phyloP scores from a whole-genome alignment of 805 yeast genomes.

The Kuraishia hungarica region DNA sequence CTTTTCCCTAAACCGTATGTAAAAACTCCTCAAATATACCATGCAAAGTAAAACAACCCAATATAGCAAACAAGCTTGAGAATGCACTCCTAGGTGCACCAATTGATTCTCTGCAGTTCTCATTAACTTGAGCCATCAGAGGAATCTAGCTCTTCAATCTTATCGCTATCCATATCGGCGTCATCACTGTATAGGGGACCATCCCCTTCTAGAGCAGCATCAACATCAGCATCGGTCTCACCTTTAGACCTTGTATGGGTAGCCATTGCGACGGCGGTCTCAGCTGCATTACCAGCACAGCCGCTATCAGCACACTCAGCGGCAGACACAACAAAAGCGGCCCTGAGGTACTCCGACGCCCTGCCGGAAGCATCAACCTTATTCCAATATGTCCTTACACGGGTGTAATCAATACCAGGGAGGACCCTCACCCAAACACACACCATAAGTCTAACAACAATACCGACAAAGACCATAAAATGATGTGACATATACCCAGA shows the following conservation, averaged over 20 bases:
- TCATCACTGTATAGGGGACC: neutral
- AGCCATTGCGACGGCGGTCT: neutral
- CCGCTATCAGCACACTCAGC: neutral
- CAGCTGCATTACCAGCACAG: neutral
- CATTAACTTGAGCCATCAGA: neutral
- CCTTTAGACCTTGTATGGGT: neutral
- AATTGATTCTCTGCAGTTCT: neutral
- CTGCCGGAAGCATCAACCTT: conserved; percentile 4
- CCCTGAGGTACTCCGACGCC: neutral
- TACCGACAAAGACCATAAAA: neutral
- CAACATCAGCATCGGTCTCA: neutral
- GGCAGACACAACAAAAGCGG: neutral
- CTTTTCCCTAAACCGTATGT: too few relatives aligned
- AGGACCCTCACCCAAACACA: conserved; percentile 3
- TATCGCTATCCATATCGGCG: neutral
- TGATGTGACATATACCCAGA: neutral
- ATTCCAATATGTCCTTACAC: conserved; percentile 2
- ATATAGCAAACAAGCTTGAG: too few relatives aligned
- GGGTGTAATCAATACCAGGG: conserved; percentile 1
- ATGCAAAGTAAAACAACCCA: too few relatives aligned
- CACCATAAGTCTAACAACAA: neutral
- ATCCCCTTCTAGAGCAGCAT: neutral
- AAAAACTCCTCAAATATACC: too few relatives aligned
- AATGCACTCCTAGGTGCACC: neutral
- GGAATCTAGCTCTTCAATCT: neutral